phyloP scores from a whole-genome alignment of 208 protist species.

The Leishmania tropica region DNA sequence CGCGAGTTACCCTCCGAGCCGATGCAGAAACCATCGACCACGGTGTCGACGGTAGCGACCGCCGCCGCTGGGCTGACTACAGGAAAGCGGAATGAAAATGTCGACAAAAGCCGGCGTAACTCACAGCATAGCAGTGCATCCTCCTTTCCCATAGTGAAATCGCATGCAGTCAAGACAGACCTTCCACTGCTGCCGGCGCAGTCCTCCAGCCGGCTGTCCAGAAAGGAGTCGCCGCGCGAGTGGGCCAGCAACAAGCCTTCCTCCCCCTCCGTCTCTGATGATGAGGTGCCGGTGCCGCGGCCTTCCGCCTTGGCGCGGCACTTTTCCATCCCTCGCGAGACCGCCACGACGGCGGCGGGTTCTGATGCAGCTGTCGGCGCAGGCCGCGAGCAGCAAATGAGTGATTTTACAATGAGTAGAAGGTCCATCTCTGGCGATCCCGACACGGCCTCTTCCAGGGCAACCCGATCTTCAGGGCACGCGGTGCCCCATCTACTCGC shows the following conservation, averaged over 20 bases:
- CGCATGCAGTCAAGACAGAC: background rate
- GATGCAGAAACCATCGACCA: background rate
- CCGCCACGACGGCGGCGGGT: background rate
- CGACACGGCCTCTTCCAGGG: background rate
- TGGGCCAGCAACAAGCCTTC: background rate
- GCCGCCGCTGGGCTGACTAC: too few species aligned
- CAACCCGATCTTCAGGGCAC: background rate
- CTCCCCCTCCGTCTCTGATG: background rate
- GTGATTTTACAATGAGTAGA: background rate
- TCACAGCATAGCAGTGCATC: background rate
- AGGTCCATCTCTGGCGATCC: background rate
- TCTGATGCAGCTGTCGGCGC: background rate
- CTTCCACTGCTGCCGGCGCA: background rate
- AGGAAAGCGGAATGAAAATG: background rate
- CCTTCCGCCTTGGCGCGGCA: background rate
- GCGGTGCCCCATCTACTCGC: background rate
- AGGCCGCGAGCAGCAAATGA: background rate
- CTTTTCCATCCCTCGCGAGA: background rate
- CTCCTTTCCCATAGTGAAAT: background rate
- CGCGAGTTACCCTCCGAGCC: background rate
- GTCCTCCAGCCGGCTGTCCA: background rate
- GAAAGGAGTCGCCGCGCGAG: background rate
- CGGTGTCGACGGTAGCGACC: background rate
- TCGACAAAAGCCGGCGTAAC: background rate
- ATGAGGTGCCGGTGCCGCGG: conserved; percentile 12